These are phyloP conservation scores for Amoeboaphelidium protococcarum DNA, from an alignment of 371 early-diverging fungal species.

Conservation along the genomic window DNA sequence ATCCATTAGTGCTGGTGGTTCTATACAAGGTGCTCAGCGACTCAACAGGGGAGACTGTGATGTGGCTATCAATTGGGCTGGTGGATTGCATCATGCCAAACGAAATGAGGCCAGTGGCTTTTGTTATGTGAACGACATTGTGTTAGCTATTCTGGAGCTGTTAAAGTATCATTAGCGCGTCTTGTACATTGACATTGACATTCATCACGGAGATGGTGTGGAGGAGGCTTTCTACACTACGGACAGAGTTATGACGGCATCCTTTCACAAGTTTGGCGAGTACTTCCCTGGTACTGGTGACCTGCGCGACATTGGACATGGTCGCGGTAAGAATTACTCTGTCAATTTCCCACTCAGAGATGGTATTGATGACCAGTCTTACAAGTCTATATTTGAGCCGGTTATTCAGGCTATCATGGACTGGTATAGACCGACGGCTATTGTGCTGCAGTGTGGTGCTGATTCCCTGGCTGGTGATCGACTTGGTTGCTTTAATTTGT, in stretches of 20 bases:
- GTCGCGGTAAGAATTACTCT: slow-evolving; percentile 46
- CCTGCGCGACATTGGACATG: slow-evolving; percentile 42
- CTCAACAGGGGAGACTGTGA: slow-evolving; percentile 43
- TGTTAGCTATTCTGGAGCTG: slow-evolving; percentile 61
- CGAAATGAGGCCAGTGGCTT: slow-evolving; percentile 77
- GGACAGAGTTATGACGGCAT: slow-evolving; percentile 75
- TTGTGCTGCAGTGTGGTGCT: slow-evolving; percentile 87
- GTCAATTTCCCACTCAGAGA: slow-evolving; percentile 73
- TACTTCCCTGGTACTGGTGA: slow-evolving; percentile 86
- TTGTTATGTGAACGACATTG: slow-evolving; percentile 89
- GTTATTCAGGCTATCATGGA: slow-evolving; percentile 49
- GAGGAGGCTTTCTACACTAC: slow-evolving; percentile 70
- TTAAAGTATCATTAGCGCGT: slow-evolving; percentile 55
- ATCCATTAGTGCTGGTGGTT: slow-evolving; percentile 70
- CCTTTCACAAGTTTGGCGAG: slow-evolving; percentile 77
- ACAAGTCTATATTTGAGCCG: slow-evolving; percentile 52
- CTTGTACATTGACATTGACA: slow-evolving; percentile 80
- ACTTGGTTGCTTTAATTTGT: slow-evolving; percentile 72
- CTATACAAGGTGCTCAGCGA: slow-evolving; percentile 61
- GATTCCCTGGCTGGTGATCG: slow-evolving; percentile 78
- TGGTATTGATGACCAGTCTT: slow-evolving; percentile 67
- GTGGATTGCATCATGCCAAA: slow-evolving; percentile 90
- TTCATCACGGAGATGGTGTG: slow-evolving; percentile 92
- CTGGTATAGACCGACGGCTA: slow-evolving; percentile 47
- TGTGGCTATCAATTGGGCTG: slow-evolving; percentile 80